Evolutionary conservation across 2,329 filamentous ascomycete genomes (phyloP).

Genomic region (Fusarium palustre): DNA sequence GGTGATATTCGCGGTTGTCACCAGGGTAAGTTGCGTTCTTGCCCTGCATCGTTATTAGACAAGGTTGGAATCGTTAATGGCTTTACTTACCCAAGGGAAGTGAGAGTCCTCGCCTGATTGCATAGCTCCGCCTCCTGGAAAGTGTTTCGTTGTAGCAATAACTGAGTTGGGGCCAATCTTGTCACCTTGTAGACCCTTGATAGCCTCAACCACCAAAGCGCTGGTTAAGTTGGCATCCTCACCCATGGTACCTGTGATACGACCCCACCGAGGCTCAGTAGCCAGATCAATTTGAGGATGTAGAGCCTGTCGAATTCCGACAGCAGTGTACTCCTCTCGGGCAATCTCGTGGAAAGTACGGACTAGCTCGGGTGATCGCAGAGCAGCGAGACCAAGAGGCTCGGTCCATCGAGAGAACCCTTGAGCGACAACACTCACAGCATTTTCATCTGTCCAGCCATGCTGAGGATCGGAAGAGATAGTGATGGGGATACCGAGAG

Average conservation of each 20-base stretch:
- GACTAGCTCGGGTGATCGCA: slow-evolving; percentile 58
- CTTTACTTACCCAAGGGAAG: slow-evolving; percentile 52
- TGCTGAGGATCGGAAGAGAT: slow-evolving; percentile 62
- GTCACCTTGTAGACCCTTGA: slow-evolving; percentile 61
- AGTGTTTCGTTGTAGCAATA: slow-evolving; percentile 64
- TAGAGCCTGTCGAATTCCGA: slow-evolving; percentile 59
- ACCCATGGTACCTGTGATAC: slow-evolving; percentile 59
- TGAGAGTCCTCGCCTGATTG: slow-evolving; percentile 64
- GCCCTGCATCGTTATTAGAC: slow-evolving; percentile 51
- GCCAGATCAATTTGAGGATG: slow-evolving; percentile 64
- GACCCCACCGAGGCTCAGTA: slow-evolving; percentile 64
- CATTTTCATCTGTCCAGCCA: slow-evolving; percentile 55
- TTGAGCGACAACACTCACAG: slow-evolving; percentile 46
- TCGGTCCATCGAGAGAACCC: slow-evolving; percentile 65
- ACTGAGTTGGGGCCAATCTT: slow-evolving; percentile 58
- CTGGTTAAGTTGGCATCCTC: slow-evolving; percentile 60
- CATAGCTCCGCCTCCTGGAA: slow-evolving; percentile 63
- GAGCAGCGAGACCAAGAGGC: slow-evolving; percentile 61
- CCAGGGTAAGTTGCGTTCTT: slow-evolving; percentile 65
- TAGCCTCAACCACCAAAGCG: slow-evolving; percentile 56
- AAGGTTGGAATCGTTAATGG: slow-evolving; percentile 22
- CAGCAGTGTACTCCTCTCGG: slow-evolving; percentile 58
- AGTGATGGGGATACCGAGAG: slow-evolving; percentile 62
- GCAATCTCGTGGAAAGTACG: slow-evolving; percentile 61
- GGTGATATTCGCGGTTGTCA: slow-evolving; percentile 61